Base-by-base conservation (phyloP, 345 rosid genomes). In the Iberis pinnata region DNA sequence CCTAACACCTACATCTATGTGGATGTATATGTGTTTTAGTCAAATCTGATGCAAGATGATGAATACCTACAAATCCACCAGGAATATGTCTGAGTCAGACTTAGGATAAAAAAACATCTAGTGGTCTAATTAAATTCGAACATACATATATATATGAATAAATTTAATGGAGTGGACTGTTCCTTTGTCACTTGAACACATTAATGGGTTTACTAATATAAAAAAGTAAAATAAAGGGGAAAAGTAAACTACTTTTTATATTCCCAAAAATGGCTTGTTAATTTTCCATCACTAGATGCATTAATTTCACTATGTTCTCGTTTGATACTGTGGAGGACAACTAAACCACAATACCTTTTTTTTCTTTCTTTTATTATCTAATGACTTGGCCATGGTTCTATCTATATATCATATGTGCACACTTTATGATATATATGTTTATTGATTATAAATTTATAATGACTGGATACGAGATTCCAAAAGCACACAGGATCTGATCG, bases 51-150 rank as follows among this genome's bases (percentile, higher is more conserved):
- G 10, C 57, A 49, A 65, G 53, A 50, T 50, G 57, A 64, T 26
- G 20, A 43, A 22, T 25, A 65, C 59, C 64, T 6, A 58, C 59
- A 65, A 65, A 50, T 50, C 59, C 70, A 65, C 70, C 25, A 44
- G 15, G 42, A 50, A 49, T 65, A 65, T 43, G 48, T n/a, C 31
- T 64, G 62, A 49, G 48, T 41, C 45, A 33, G 13, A 41, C 17
- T 9, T 32, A 9, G 31, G 13, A 32, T 62, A 14, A 40, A 48
- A 43, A 22, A 56, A 32, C 29, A 56, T 40, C 51, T 16, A 64
- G 63, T 65, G 58, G 70, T n/a, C n/a, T n/a, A n/a, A 43, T 58
- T 49, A 35, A 33, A 49, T 48, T 25, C 12, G 49, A 40, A 22
- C 31, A 48, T 41, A 42, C 9, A 11, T 12, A 56, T 22, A 56